phyloP scores from a whole-genome alignment of 768 basidiomycete species.

The Galerina sulciceps region DNA sequence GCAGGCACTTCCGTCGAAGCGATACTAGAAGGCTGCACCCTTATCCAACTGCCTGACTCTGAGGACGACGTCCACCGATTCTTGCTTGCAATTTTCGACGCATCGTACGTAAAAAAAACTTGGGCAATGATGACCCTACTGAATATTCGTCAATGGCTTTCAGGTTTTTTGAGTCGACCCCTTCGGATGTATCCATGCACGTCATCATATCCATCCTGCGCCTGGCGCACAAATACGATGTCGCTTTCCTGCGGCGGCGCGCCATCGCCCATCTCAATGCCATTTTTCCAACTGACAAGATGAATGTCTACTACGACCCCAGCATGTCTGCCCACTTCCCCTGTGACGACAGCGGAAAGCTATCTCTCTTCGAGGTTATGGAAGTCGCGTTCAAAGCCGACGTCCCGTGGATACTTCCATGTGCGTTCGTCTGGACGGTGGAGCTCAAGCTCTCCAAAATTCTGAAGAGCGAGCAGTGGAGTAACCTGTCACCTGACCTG shows the following conservation, averaged over 20 bases:
- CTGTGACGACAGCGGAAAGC: too few species aligned
- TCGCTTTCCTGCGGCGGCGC: neutral
- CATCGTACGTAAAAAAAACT: neutral
- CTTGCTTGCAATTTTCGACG: neutral
- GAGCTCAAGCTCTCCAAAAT: neutral
- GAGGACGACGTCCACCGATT: neutral
- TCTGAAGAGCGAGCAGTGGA: neutral
- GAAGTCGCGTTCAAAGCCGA: neutral
- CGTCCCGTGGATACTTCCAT: neutral
- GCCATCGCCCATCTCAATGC: neutral
- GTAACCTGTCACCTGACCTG: too few species aligned
- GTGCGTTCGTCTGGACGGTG: neutral
- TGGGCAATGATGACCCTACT: neutral
- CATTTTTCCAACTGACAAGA: neutral
- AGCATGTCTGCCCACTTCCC: neutral
- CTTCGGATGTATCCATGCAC: neutral
- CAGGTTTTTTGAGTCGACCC: neutral
- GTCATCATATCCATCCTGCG: neutral
- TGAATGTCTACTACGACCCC: neutral
- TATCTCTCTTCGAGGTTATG: neutral
- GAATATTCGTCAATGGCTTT: too few species aligned
- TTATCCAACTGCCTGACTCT: neutral
- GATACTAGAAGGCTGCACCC: neutral
- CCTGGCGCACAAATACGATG: constrained; percentile 5
- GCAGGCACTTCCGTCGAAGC: too few species aligned